phyloP scores from a whole-genome alignment of 768 basidiomycete species.

The Lactarius sp. region DNA sequence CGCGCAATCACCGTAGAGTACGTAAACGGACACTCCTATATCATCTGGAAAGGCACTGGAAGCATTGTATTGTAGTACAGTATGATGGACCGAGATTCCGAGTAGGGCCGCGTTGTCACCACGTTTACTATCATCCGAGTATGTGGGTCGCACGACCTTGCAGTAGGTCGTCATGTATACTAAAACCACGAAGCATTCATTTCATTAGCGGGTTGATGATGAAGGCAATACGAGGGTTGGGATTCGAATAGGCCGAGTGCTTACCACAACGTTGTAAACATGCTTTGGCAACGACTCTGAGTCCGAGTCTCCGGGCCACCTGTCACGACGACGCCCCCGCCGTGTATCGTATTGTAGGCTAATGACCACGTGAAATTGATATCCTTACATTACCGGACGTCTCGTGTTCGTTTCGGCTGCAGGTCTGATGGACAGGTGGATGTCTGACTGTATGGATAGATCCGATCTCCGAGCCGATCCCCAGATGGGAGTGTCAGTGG shows the following conservation, averaged over 20 bases:
- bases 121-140: not conserved
- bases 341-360: not conserved
- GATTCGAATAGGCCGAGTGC: not conserved
- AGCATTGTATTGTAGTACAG: too few species aligned
- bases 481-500: not conserved
- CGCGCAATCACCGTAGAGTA: not conserved
- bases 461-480: not conserved
- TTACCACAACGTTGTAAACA: too few species aligned
- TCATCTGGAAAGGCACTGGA: too few species aligned
- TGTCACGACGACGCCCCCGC: not conserved
- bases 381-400: not conserved
- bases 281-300: too few species aligned
- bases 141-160: too few species aligned
- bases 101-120: not conserved
- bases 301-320: not conserved
- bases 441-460: not conserved
- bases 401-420: not conserved
- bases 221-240: not conserved
- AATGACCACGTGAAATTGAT: not conserved
- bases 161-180: too few species aligned
- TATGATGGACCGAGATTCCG: not conserved
- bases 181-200: too few species aligned
- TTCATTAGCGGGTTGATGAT: too few species aligned
- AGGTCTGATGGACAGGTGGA: not conserved
- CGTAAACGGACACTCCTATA: not conserved